Conservation (phyloP, 192 early-diverging fungal species). For the Coemansia sp. region DNA sequence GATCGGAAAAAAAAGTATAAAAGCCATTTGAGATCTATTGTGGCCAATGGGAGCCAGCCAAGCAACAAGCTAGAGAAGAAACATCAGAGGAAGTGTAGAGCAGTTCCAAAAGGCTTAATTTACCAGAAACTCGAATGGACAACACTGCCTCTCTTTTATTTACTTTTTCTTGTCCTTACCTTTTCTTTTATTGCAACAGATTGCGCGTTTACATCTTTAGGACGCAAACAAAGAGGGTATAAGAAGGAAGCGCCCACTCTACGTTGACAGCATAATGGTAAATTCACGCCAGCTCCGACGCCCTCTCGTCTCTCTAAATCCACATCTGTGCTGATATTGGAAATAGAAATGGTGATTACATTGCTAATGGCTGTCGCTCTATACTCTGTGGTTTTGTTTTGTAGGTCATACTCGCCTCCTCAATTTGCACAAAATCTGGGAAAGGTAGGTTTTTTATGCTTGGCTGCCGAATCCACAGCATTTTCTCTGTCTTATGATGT, state of each 20-base stretch:
- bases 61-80: neutral
- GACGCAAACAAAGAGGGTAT: neutral
- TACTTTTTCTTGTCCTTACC: neutral
- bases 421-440: constrained; percentile 90
- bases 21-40: neutral
- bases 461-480: neutral
- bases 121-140: too few species aligned
- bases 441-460: constrained; percentile 68
- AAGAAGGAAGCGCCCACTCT: neutral
- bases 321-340: neutral
- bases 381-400: neutral
- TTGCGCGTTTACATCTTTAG: neutral
- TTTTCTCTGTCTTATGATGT: neutral
- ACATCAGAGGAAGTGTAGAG: too few species aligned
- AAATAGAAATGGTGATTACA: neutral
- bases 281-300: neutral
- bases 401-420: constrained; percentile 90
- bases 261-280: neutral
- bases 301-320: neutral
- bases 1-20: neutral
- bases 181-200: neutral
- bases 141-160: neutral
- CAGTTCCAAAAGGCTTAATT: too few species aligned
- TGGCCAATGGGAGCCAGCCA: constrained; percentile 51
- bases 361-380: neutral